Percentiles rank a stretch among this genome's conserved stretches.
Conservation (phyloP, 805 yeast genomes). For the Candida germanica region DNA sequence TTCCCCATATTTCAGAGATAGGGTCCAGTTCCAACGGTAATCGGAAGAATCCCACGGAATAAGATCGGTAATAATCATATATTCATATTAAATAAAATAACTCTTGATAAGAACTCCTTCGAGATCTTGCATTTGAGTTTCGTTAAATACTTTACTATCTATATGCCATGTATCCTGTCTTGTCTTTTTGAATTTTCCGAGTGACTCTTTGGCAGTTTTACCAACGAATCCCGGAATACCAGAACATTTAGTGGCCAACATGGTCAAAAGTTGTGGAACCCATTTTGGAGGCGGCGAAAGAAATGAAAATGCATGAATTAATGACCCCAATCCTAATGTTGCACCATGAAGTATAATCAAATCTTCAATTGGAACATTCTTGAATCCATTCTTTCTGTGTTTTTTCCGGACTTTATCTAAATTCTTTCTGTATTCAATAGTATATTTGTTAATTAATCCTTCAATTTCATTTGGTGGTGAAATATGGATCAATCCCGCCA, state of each 20-base stretch:
- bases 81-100: slow-evolving; percentile 62
- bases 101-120: slow-evolving; percentile 95
- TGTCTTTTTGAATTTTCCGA: slow-evolving; percentile 84
- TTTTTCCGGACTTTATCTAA: slow-evolving; percentile 41
- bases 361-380: slow-evolving; percentile 37
- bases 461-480: slow-evolving; percentile 48
- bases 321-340: slow-evolving; percentile 82
- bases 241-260: slow-evolving; percentile 67
- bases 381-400: slow-evolving; percentile 38
- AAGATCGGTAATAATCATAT: too few relatives aligned
- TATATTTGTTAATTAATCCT: slow-evolving; percentile 39
- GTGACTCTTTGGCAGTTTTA: slow-evolving; percentile 72
- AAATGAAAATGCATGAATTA: slow-evolving; percentile 87
- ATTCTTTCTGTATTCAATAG: slow-evolving; percentile 24
- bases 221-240: slow-evolving; percentile 78
- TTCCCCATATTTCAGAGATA: too few relatives aligned
- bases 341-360: slow-evolving; percentile 71
- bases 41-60: too few relatives aligned
- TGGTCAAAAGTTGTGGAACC: slow-evolving; percentile 73
- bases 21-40: too few relatives aligned
- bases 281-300: slow-evolving; percentile 87
- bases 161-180: slow-evolving; percentile 96
- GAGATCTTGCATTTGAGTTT: slow-evolving; percentile 79
- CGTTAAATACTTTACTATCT: slow-evolving; percentile 71
- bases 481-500: slow-evolving; percentile 78